phyloP scores from a whole-genome alignment of 2,329 filamentous ascomycete species.

The Ophiostoma montium region DNA sequence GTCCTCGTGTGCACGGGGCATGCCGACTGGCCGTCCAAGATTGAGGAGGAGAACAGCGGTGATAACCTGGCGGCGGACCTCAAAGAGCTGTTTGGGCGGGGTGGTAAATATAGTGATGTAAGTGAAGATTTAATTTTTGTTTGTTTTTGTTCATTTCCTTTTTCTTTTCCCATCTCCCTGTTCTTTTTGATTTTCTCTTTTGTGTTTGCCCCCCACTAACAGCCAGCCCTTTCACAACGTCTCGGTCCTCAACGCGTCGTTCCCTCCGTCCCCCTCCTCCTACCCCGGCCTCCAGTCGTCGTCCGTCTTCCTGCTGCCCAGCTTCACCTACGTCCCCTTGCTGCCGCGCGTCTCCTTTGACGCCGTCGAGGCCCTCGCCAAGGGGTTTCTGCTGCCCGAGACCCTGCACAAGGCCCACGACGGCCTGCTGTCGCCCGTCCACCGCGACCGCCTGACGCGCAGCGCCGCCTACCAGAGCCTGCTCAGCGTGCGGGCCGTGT shows the following conservation, averaged over 20 bases:
- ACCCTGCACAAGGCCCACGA: conserved; percentile 49
- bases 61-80: conserved; percentile 57
- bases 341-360: conserved; percentile 49
- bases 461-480: conserved; percentile 37
- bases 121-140: no score
- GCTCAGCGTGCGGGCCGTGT: conserved; percentile 42
- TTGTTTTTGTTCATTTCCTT: no score
- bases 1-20: conserved; percentile 71
- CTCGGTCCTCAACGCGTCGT: conserved; percentile 62
- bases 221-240: conserved; percentile 72
- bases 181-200: neutral
- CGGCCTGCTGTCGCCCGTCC: conserved; percentile 37
- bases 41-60: conserved; percentile 63
- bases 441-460: conserved; percentile 35
- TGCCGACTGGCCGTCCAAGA: conserved; percentile 66
- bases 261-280: conserved; percentile 43
- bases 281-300: conserved; percentile 35
- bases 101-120: conserved; percentile 36
- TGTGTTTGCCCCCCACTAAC: neutral
- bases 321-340: conserved; percentile 65
- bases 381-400: conserved; percentile 51
- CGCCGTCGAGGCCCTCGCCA: conserved; percentile 41
- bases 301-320: conserved; percentile 66
- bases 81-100: conserved; percentile 53
- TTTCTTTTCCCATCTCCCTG: neutral